These are phyloP conservation scores for Tylopilus plumbeoviolaceoides DNA, from an alignment of 768 basidiomycete species.

Conservation along the genomic window DNA sequence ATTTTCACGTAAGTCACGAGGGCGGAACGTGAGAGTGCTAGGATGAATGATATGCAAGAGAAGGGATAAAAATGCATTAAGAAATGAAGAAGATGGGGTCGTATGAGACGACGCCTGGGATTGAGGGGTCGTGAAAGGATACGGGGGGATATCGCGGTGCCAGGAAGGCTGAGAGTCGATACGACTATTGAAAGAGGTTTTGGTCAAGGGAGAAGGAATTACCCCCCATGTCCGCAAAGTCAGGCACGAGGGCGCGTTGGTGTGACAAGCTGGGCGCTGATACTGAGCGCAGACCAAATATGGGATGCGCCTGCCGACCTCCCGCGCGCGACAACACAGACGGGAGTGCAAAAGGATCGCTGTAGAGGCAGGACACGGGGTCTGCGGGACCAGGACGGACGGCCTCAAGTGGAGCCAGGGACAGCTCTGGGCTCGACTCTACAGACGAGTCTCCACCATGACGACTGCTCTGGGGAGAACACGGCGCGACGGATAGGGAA, in stretches of 20 bases:
- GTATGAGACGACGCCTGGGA: constrained; percentile 27
- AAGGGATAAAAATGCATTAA: constrained; percentile 30
- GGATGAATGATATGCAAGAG: constrained; percentile 34
- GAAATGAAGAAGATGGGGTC: constrained; percentile 26
- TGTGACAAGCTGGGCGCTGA: constrained; percentile 38
- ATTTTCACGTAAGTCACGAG: constrained; percentile 21
- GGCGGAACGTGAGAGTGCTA: constrained; percentile 19
- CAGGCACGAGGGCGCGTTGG: constrained; percentile 32
- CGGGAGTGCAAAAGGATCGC: constrained; percentile 26
- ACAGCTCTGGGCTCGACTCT: constrained; percentile 54
- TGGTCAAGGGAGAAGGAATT: constrained; percentile 41
- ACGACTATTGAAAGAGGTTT: constrained; percentile 45
- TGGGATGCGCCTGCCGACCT: constrained; percentile 23
- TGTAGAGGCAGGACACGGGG: constrained; percentile 36
- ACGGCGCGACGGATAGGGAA: constrained; percentile 52
- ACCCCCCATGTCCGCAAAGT: constrained; percentile 39
- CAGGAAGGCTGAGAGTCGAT: constrained; percentile 18
- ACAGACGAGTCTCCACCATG: constrained; percentile 43
- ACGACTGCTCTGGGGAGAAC: constrained; percentile 43
- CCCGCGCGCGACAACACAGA: constrained; percentile 20
- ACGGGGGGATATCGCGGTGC: constrained; percentile 14
- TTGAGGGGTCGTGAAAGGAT: constrained; percentile 18
- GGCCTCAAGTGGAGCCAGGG: constrained; percentile 36
- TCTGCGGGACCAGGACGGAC: constrained; percentile 36
- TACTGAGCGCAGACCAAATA: constrained; percentile 39